A percentile compares a stretch with the other conserved stretches of the same genome.
phyloP scores from a whole-genome alignment of 371 early-diverging fungal species.

The Mortierella sp. region DNA sequence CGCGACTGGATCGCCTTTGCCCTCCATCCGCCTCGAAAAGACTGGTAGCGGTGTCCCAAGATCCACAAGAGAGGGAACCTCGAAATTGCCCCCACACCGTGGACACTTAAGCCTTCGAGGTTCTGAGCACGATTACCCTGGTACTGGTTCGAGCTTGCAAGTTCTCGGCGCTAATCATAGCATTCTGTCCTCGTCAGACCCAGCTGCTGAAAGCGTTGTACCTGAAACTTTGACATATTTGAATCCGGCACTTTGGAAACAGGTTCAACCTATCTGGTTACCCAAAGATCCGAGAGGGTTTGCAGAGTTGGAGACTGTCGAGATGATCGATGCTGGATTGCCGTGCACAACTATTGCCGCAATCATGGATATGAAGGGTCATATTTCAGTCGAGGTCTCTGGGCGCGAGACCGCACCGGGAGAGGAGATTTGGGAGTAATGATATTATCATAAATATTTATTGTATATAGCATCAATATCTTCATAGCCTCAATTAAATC shows the following conservation, averaged over 20 bases:
- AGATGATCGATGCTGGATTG: conserved; percentile 29
- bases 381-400: conserved; percentile 20
- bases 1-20: conserved; percentile 7
- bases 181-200: conserved; percentile 16
- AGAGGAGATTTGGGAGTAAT: conserved; percentile 34
- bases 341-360: conserved; percentile 31
- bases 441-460: not conserved
- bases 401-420: conserved; percentile 28
- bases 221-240: conserved; percentile 25
- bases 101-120: conserved; percentile 5
- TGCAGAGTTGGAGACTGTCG: conserved; percentile 35
- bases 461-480: too few species aligned
- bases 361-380: conserved; percentile 37
- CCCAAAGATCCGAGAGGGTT: conserved; percentile 48
- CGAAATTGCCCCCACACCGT: not conserved
- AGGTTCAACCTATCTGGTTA: conserved; percentile 39
- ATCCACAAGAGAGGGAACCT: not conserved
- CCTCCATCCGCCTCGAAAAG: conserved; percentile 21
- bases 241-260: conserved; percentile 36
- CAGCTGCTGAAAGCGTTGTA: conserved; percentile 15
- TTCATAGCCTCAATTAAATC: too few species aligned
- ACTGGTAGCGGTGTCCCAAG: not conserved
- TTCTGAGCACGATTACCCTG: conserved; percentile 9
- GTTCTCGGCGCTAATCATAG: conserved; percentile 41
- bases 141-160: conserved; percentile 22